Conservation (phyloP, 371 early-diverging fungal species). For the Mucor plumbeus region DNA sequence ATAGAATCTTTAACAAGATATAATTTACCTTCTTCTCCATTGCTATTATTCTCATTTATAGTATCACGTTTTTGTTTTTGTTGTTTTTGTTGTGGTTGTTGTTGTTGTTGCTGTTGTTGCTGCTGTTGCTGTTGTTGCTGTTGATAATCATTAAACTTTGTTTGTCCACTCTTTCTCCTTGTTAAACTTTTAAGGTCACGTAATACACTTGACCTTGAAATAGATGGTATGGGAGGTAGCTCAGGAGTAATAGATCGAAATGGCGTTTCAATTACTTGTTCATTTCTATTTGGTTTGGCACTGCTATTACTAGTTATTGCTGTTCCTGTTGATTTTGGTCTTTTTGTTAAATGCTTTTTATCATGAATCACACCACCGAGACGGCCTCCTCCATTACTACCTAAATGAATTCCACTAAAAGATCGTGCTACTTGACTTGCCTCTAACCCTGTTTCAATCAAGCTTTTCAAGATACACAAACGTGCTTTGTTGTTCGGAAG, state of each 20-base stretch:
- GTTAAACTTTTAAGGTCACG: conserved; percentile 43
- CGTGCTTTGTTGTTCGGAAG: conserved; percentile 60
- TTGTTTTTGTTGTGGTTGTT: too few species aligned
- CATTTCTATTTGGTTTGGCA: neutral
- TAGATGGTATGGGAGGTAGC: conserved; percentile 35
- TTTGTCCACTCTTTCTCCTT: conserved; percentile 31
- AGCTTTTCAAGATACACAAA: conserved; percentile 42
- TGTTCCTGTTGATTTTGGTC: conserved; percentile 25
- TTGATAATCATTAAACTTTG: neutral
- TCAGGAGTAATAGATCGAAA: conserved; percentile 10
- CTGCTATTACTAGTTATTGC: neutral
- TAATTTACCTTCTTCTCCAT: neutral
- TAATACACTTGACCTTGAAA: conserved; percentile 44
- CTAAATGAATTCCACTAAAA: neutral
- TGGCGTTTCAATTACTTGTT: neutral
- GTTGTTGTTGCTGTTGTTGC: neutral
- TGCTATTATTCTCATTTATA: neutral
- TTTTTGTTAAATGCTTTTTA: neutral
- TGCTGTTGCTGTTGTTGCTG: neutral
- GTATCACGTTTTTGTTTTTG: neutral
- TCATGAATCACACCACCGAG: neutral
- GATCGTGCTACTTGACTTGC: conserved; percentile 21
- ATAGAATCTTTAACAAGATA: neutral
- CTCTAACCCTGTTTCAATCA: conserved; percentile 44
- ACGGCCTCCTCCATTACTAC: neutral